These are phyloP conservation scores for Primulina huaijiensis DNA, from an alignment of 257 asterid genomes.

Conservation along the genomic window DNA sequence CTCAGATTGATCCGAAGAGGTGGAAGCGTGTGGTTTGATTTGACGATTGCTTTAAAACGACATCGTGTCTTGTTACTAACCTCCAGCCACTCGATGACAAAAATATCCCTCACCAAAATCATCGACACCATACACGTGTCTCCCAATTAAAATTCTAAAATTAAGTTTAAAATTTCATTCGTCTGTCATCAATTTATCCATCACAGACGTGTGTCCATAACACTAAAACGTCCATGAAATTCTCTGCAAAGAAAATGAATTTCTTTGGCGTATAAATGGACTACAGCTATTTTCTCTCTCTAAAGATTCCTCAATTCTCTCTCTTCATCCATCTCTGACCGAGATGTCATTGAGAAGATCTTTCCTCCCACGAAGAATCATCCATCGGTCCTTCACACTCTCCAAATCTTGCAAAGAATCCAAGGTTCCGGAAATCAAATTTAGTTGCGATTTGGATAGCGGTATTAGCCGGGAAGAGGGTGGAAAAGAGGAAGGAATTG, in stretches of 20 bases:
- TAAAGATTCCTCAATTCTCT: constrained; percentile 22
- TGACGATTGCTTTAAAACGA: too few relatives aligned
- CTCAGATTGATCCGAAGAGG: too few relatives aligned
- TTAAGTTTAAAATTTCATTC: neutral
- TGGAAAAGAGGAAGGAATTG: constrained; percentile 23
- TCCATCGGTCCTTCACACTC: constrained; percentile 51
- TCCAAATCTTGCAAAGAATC: constrained; percentile 54
- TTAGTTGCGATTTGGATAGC: neutral
- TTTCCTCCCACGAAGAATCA: constrained; percentile 66
- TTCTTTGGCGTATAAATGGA: neutral
- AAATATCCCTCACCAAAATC: neutral
- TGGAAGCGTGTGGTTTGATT: too few relatives aligned
- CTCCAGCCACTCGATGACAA: constrained; percentile 4
- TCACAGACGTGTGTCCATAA: neutral
- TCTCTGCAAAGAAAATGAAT: neutral
- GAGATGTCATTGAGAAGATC: constrained; percentile 64
- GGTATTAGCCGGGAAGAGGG: constrained; percentile 14
- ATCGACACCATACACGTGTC: constrained; percentile 26
- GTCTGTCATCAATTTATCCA: constrained; percentile 20
- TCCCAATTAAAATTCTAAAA: rapidly evolving
- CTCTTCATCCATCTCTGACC: constrained; percentile 13
- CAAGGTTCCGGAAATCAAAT: constrained; percentile 30
- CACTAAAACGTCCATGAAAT: constrained; percentile 3
- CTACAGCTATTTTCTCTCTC: constrained; percentile 20
- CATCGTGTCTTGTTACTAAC: neutral